A percentile compares a stretch with the other conserved stretches of the same genome.
These are phyloP conservation scores for Diaporthe sp. DNA, from an alignment of 2,329 filamentous ascomycete genomes.

Conservation along the genomic window DNA sequence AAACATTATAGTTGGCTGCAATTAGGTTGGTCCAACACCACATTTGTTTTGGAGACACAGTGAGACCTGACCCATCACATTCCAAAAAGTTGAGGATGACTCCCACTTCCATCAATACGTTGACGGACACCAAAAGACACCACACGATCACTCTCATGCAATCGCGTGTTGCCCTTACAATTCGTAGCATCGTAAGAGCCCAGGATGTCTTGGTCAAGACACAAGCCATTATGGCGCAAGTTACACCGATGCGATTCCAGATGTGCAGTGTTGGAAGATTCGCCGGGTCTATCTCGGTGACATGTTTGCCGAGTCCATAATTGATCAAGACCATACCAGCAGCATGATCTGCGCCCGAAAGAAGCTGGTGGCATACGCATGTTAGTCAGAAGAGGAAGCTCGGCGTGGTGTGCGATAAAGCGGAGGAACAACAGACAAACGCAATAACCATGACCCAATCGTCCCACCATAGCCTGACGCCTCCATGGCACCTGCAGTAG, in stretches of 20 bases:
- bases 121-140: neutral
- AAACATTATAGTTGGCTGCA: slow-evolving; percentile 12
- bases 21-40: slow-evolving; percentile 1
- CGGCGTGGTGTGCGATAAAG: neutral
- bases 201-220: neutral
- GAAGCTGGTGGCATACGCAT: neutral
- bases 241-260: neutral
- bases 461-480: slow-evolving; percentile 6
- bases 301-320: neutral
- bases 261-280: neutral
- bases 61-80: neutral
- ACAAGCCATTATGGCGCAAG: neutral
- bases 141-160: slow-evolving; percentile 10
- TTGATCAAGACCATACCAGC: neutral
- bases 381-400: neutral
- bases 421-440: neutral
- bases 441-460: slow-evolving; percentile 8
- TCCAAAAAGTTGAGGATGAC: neutral
- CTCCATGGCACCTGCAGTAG: neutral
- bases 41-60: neutral
- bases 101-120: neutral
- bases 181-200: neutral
- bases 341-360: neutral
- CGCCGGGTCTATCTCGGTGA: neutral
- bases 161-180: neutral